Evolutionary conservation across 1,139 yeast species (phyloP), one percentile per base, ranked within the genome.

Genomic region (Saccharomyces hybrid): DNA sequence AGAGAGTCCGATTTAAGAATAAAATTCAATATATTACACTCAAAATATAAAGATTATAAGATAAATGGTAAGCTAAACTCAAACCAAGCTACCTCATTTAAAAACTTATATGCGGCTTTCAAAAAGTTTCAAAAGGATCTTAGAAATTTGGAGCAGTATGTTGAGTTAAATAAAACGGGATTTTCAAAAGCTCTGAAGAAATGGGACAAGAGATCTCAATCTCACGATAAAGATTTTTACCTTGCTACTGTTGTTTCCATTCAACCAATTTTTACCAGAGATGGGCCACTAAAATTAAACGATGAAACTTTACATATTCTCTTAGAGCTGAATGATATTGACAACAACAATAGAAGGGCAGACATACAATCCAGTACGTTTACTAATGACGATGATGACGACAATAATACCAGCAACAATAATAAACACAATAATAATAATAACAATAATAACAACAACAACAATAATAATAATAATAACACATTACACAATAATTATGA

Each of bases 191-290:
- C 89, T 34, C 80, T 93, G 63, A 93, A 93, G 69, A 93, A 93
- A 73, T 93, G 99, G 99, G 99, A 93, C 71, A 93, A 93, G 71
- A 78, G 98, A 58, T 89, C 97, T 19, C 90, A 91, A 64, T 88
- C 96, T 1, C 96, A 89, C 62, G 91, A 97, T 8, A 90, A 90
- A 68, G 99, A 93, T 69, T 77, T 93, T 53, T 93, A 91, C 68
- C 78, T 93, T 48, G 84, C 89, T 51, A 84, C 97, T 0, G 97
- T 97, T 0, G 97, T 93, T 9, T 89, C 89, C 59, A 96, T 93
- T 2, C 99, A 93, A 69, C 99, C 99, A 0, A 95, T 91, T 13
- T 93, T 93, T 73, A 96, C 95, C 66, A 82, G 95, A 60, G 86
- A 87, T 60, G 95, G 88, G 63, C 86, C 91, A 53, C 87, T 95